These are phyloP conservation scores for Dissophora ornata DNA, from an alignment of 192 early-diverging fungal species.

Conservation along the genomic window DNA sequence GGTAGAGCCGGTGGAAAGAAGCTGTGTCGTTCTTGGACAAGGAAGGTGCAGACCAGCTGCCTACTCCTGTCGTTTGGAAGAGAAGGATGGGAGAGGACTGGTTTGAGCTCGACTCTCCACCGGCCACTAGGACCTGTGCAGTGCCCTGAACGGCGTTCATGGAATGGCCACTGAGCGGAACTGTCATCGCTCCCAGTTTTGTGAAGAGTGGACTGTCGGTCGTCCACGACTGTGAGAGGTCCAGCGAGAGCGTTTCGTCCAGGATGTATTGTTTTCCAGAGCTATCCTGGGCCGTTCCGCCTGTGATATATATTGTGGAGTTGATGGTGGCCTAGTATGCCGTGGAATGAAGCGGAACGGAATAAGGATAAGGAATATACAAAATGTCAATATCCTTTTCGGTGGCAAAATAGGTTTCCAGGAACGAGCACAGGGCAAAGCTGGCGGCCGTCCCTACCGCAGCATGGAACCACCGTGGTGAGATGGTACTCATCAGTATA, in stretches of 20 bases:
- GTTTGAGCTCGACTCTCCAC: constrained; percentile 30
- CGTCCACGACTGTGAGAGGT: constrained; percentile 34
- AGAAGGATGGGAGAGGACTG: constrained; percentile 8
- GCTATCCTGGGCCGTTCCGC: constrained; percentile 23
- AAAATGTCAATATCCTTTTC: too few species aligned
- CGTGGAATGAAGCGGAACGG: not conserved
- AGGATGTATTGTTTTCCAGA: constrained; percentile 29
- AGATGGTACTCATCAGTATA: constrained; percentile 20
- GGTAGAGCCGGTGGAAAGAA: constrained; percentile 37
- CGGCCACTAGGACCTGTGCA: constrained; percentile 21
- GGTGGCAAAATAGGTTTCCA: not conserved
- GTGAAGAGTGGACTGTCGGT: constrained; percentile 28
- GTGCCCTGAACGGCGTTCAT: constrained; percentile 24
- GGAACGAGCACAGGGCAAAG: not conserved
- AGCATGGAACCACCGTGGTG: constrained; percentile 46
- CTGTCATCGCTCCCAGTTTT: not conserved
- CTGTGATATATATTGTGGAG: constrained; percentile 34
- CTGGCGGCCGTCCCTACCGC: constrained; percentile 16
- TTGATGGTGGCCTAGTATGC: constrained; percentile 12
- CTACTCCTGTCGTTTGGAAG: constrained; percentile 3
- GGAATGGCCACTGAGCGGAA: constrained; percentile 30
- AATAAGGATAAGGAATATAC: constrained; percentile 12
- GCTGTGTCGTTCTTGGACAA: constrained; percentile 30
- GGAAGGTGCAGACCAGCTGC: constrained; percentile 37
- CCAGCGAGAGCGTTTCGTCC: constrained; percentile 26